Base-by-base conservation (phyloP, 108 stramenopile genomes). In the Fragilaria crotonensis region DNA sequence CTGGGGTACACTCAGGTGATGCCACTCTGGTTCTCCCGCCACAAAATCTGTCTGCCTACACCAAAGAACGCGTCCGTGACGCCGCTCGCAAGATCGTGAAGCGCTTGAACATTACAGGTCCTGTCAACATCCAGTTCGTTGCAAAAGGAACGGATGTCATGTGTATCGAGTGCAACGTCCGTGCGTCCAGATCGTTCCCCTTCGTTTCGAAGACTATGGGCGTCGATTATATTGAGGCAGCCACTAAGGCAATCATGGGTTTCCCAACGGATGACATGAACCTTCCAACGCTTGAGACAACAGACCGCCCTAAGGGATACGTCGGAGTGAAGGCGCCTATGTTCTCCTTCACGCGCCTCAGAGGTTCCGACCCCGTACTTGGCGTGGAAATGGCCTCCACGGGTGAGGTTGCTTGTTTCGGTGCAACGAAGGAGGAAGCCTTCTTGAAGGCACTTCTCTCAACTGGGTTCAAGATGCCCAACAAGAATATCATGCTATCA, bases 301-400 rank as follows among this genome's bases (percentile, higher is more conserved):
- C 81, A 29, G 71, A 85, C 29, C 85, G 94, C 17, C 94, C 93
- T n/a, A 89, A 54, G 47, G 74, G 71, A 55, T 99, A 83, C 66
- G 98, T 97, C 53, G 96, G 94, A 54, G 93, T 95, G 51, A 99
- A 99, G 89, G 96, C 94, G 27, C 96, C 98, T 46, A 97, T 97
- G 96, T 99, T 97, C 68, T 95, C 93, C 1, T 97, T 97, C 78
- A 92, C 94, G 58, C 93, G 98, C 58, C 92, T 99, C 25, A 83
- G 96, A 61, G 98, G 98, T 59, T 96, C 98, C 25, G 98, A 99
- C 64, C 98, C 98, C 27, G 87, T 91, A 48, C 85, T 99, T 52
- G 98, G 98, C 14, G 98, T 99, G 31, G 98, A 99, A 76, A 99
- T 99, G 98, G 90, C 95, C 5, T 94, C 91, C 28, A 99, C 98